phyloP scores from a whole-genome alignment of 2,329 filamentous ascomycete genomes.

The Pestalotiopsis sp. region DNA sequence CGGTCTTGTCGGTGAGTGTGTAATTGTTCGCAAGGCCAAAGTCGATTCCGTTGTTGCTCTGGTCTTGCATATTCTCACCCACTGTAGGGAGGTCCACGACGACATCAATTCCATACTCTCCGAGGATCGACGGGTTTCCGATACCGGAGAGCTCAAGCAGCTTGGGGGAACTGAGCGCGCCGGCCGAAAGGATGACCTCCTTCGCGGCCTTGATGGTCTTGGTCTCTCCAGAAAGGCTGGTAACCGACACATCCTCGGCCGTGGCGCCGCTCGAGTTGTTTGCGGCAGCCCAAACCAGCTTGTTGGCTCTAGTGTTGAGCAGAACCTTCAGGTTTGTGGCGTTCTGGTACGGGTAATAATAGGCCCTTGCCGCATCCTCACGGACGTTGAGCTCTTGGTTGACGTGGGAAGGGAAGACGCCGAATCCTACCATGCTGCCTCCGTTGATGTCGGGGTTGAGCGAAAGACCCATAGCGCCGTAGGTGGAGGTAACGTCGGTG shows the following conservation, averaged over 20 bases:
- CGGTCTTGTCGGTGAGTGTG: conserved; percentile 10
- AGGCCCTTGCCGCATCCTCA: conserved; percentile 49
- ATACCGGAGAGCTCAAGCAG: conserved; percentile 25
- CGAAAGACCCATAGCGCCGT: conserved; percentile 36
- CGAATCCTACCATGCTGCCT: conserved; percentile 46
- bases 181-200: conserved; percentile 39
- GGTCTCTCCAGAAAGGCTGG: conserved; percentile 22
- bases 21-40: conserved; percentile 33
- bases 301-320: conserved; percentile 42
- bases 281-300: conserved; percentile 37
- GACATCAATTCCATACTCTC: conserved; percentile 34
- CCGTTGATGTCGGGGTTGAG: conserved; percentile 44
- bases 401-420: conserved; percentile 43
- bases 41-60: conserved; percentile 29
- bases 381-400: conserved; percentile 39
- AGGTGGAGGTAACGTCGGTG: conserved; percentile 34
- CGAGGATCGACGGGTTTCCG: conserved; percentile 38
- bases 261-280: background rate
- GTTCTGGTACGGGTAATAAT: conserved; percentile 44
- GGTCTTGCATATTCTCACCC: conserved; percentile 43
- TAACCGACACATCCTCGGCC: conserved; percentile 34
- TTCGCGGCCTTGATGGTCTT: conserved; percentile 18
- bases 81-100: conserved; percentile 40
- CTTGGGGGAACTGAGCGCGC: conserved; percentile 28
- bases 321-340: conserved; percentile 46